phyloP scores from a whole-genome alignment of 257 asterid genomes.

The Solanum pennellii region DNA sequence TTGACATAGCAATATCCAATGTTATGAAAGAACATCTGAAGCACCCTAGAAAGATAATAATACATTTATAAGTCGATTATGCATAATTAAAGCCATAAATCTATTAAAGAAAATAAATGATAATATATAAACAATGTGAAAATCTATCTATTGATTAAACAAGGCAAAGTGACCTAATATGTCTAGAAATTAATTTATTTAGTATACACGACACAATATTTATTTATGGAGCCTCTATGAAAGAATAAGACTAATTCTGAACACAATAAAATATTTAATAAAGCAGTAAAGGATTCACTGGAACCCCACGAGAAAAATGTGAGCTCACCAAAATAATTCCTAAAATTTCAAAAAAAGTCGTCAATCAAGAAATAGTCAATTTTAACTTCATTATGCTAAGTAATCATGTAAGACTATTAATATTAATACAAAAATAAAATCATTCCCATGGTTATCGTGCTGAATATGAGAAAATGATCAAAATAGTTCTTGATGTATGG shows the following conservation, averaged over 20 bases:
- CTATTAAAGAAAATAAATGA: too few species aligned
- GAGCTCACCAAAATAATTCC: not conserved
- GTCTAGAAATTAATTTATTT: too few species aligned
- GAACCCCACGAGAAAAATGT: not conserved
- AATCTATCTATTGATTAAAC: too few species aligned
- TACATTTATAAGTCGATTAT: not conserved
- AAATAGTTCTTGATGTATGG: too few species aligned
- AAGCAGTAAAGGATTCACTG: not conserved
- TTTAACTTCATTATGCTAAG: not conserved
- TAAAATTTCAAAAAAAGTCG: not conserved
- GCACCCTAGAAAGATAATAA: not conserved
- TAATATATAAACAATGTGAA: too few species aligned
- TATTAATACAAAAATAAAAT: not conserved
- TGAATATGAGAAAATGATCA: too few species aligned
- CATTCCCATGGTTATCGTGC: not conserved
- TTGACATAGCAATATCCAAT: too few species aligned
- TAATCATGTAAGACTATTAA: not conserved
- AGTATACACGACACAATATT: not conserved
- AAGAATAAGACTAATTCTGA: too few species aligned
- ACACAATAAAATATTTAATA: too few species aligned
- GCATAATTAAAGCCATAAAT: not conserved
- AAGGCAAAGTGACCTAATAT: too few species aligned
- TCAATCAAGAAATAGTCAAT: not conserved
- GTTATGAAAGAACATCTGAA: not conserved
- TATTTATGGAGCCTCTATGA: not conserved